Base-by-base conservation (phyloP, 2,329 filamentous ascomycete species). In the Scedosporium minutisporum region DNA sequence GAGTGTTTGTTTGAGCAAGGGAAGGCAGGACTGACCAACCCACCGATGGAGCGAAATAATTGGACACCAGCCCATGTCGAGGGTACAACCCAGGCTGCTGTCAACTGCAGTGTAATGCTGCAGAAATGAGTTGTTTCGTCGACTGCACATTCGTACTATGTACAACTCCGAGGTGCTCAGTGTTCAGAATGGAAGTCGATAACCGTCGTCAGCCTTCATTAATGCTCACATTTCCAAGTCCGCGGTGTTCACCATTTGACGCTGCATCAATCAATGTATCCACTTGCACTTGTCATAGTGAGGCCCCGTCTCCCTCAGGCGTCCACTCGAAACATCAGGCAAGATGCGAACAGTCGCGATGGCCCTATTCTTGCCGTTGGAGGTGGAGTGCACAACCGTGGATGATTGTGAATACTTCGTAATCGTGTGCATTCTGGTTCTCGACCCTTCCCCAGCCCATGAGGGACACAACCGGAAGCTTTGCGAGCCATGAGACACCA, bases 1-100 rank as follows among this genome's bases (percentile, higher is more conserved):
- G 51, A 55, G 51, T 55, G 51, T 55, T 27, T 55, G 51, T 55
- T 55, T 55, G 51, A 55, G 51, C 51, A 55, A 23, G 51, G 51
- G 51, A 55, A 27, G 23, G 18, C 18, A 14, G 23, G 51, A 23
- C 51, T 23, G 23, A 23, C 51, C 12, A 23, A 14, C 23, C 51
- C 18, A 23, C 21, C 51, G 23, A 23, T 23, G n/a, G 23, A 27
- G 6, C 12, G 10, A 16, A 14, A 5, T 27, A 9, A 14, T 55
- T 55, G 18, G 18, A 23, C 51, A 27, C 23, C 21, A 12, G 21
- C 18, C 51, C 21, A 55, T 23, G 51, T 55, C 21, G 12, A 55
- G 51, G 51, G 23, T 55, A 55, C 51, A 55, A 55, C 5, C 12
- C 12, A 23, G 51, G 51, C 51, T 23, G 18, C 51, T 23, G 12